phyloP scores from a whole-genome alignment of 1,284 basidiomycete species.

The Neolentinus lepideus region DNA sequence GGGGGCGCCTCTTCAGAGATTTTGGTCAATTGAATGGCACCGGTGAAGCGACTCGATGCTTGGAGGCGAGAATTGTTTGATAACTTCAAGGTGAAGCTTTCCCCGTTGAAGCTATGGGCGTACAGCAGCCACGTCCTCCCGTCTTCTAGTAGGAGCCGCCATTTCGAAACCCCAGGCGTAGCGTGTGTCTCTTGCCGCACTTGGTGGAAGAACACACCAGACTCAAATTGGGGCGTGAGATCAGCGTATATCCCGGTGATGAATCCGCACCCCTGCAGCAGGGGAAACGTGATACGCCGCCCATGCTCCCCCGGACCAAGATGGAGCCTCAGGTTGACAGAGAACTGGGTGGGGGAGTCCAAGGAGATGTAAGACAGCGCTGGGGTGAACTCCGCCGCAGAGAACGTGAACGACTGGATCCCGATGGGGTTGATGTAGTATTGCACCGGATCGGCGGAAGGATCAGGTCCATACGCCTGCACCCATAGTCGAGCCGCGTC shows the following conservation, averaged over 20 bases:
- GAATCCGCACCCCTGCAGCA: not conserved
- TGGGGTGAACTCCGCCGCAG: not conserved
- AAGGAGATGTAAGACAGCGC: not conserved
- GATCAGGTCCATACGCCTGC: not conserved
- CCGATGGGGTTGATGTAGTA: not conserved
- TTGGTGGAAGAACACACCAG: not conserved
- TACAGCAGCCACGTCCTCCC: conserved; percentile 1
- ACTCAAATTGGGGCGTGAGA: not conserved
- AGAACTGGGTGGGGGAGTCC: not conserved
- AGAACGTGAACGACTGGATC: conserved; percentile 1
- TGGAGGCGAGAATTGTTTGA: not conserved
- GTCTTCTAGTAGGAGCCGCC: not conserved
- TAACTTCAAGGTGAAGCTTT: not conserved
- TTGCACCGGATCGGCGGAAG: not conserved
- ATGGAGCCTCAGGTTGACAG: not conserved
- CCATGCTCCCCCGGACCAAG: not conserved
- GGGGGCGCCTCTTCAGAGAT: not conserved
- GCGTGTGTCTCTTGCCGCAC: not conserved
- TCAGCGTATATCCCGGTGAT: conserved; percentile 1
- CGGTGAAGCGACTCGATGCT: not conserved
- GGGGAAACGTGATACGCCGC: not conserved
- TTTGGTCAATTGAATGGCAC: not conserved
- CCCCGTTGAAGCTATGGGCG: not conserved
- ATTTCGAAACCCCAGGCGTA: not conserved
- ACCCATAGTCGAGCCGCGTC: not conserved